phyloP scores from a whole-genome alignment of 2,329 filamentous ascomycete genomes.

The Epichloe coenophiala region DNA sequence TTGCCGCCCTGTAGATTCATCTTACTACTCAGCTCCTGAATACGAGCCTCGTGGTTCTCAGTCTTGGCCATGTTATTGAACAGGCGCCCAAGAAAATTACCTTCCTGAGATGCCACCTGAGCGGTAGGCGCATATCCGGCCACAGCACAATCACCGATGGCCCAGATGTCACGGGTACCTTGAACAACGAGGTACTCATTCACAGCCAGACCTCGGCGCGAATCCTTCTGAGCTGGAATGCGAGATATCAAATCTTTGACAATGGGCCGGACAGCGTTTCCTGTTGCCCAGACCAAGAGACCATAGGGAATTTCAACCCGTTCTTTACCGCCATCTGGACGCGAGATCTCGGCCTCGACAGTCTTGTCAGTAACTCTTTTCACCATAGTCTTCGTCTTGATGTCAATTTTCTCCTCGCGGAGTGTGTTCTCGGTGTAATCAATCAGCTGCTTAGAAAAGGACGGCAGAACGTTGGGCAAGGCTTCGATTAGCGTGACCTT shows the following conservation, averaged over 20 bases:
- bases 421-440: slow-evolving; percentile 99
- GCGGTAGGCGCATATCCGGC: slow-evolving; percentile 96
- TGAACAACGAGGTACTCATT: slow-evolving; percentile 99
- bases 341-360: slow-evolving; percentile 77
- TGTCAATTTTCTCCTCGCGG: slow-evolving; percentile 95
- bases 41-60: slow-evolving; percentile 62
- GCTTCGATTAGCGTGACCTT: slow-evolving; percentile 96
- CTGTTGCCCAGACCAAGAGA: slow-evolving; percentile 94
- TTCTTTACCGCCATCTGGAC: slow-evolving; percentile 74
- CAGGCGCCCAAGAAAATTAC: slow-evolving; percentile 81
- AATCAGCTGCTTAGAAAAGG: slow-evolving; percentile 98
- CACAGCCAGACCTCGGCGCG: slow-evolving; percentile 83
- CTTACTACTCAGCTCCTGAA: slow-evolving; percentile 52
- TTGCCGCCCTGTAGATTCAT: slow-evolving; percentile 50
- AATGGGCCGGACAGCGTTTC: slow-evolving; percentile 81
- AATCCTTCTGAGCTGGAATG: slow-evolving; percentile 90
- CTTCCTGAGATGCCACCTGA: slow-evolving; percentile 92
- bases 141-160: slow-evolving; percentile 90
- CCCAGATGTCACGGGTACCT: slow-evolving; percentile 94
- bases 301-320: slow-evolving; percentile 79
- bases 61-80: slow-evolving; percentile 99
- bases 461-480: slow-evolving; percentile 87
- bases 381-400: slow-evolving; percentile 97
- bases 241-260: slow-evolving; percentile 84
- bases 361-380: slow-evolving; percentile 89